Conservation (phyloP, 805 yeast species). For the Metschnikowia aberdeeniae region DNA sequence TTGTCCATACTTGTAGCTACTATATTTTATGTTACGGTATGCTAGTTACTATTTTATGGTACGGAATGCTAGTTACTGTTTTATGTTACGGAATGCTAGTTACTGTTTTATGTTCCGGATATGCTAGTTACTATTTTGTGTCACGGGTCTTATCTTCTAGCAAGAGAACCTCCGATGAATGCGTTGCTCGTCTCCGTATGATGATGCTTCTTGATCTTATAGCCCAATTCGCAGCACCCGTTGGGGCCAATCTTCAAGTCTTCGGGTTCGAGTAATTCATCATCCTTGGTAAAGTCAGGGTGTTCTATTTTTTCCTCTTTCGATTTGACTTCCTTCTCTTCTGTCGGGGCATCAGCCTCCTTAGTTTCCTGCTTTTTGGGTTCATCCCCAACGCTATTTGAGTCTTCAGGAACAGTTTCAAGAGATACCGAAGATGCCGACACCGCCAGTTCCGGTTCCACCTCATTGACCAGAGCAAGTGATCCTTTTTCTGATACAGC, state of each 20-base stretch:
- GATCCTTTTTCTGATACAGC: slow-evolving; percentile 5
- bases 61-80: too few relatives aligned
- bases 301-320: neutral
- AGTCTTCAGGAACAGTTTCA: slow-evolving; percentile 11
- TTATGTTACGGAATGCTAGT: too few relatives aligned
- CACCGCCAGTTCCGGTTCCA: slow-evolving; percentile 1
- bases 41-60: neutral
- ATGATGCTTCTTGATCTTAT: slow-evolving; percentile 39
- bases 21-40: neutral
- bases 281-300: slow-evolving; percentile 10
- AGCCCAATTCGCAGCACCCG: slow-evolving; percentile 40
- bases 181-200: slow-evolving; percentile 37
- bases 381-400: neutral
- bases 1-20: slow-evolving; percentile 6
- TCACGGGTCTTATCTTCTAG: slow-evolving; percentile 9
- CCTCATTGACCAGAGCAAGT: slow-evolving; percentile 5
- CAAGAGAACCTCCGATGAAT: slow-evolving; percentile 25
- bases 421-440: slow-evolving; percentile 4
- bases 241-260: slow-evolving; percentile 21
- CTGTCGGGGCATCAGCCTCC: neutral
- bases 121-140: neutral
- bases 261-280: slow-evolving; percentile 9
- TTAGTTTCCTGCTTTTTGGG: neutral
- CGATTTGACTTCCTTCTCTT: neutral
- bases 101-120: too few relatives aligned